Evolutionary conservation across 345 rosid genomes (phyloP).

Genomic region (Acer saccharum): DNA sequence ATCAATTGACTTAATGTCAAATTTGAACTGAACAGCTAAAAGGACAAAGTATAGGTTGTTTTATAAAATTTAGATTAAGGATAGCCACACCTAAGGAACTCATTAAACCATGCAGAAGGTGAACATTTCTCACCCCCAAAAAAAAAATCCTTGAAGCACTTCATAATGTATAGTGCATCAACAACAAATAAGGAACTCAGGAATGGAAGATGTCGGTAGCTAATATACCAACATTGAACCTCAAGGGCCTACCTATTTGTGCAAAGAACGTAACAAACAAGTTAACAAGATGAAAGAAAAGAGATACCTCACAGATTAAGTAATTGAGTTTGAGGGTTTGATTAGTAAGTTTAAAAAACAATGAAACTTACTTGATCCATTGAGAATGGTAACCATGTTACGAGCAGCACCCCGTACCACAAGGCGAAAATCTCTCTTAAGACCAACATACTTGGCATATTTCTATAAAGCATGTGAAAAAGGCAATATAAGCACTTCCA

Average conservation of each 20-base stretch:
- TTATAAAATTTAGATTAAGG: not conserved
- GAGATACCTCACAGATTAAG: not conserved
- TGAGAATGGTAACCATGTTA: constrained; percentile 83
- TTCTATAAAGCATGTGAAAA: constrained; percentile 46
- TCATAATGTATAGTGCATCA: not conserved
- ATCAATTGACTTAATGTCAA: not conserved
- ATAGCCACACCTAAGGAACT: not conserved
- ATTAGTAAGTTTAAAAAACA: constrained; percentile 16
- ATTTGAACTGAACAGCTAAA: constrained; percentile 1
- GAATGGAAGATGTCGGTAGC: not conserved
- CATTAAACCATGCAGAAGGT: not conserved
- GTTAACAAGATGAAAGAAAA: not conserved
- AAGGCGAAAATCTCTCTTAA: constrained; percentile 94
- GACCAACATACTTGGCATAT: constrained; percentile 86
- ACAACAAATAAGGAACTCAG: not conserved
- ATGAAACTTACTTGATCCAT: constrained; percentile 67
- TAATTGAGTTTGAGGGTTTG: not conserved
- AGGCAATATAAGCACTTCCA: constrained; percentile 26
- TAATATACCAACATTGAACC: not conserved
- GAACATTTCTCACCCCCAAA: not conserved
- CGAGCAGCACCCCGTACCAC: constrained; percentile 97
- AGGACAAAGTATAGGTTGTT: constrained; percentile 1
- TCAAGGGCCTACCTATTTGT: not conserved
- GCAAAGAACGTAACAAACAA: not conserved
- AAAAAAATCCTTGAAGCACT: not conserved